Conservation (phyloP, 1,284 basidiomycete genomes). For the Ganoderma leucocontextum region DNA sequence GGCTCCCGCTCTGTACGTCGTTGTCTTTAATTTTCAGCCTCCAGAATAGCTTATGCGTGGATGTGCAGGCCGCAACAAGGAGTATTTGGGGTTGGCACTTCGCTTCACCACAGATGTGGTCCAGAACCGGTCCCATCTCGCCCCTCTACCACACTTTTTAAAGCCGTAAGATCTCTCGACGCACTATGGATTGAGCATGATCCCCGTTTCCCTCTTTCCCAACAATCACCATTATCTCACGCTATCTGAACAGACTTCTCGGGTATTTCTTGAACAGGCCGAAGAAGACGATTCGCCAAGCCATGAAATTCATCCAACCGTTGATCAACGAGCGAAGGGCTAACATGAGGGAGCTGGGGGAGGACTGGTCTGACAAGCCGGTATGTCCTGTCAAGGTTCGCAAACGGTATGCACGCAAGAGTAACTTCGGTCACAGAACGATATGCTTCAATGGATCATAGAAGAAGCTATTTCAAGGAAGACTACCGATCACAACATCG, state of each 20-base stretch:
- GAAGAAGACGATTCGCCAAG: not conserved
- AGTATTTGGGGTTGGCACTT: constrained; percentile 33
- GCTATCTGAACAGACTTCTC: not conserved
- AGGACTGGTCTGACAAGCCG: constrained; percentile 38
- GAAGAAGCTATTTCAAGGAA: constrained; percentile 32
- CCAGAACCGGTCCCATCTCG: constrained; percentile 18
- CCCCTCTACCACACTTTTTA: constrained; percentile 39
- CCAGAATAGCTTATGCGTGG: not conserved
- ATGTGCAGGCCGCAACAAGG: constrained; percentile 33
- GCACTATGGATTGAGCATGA: too few relatives aligned
- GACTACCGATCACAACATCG: constrained; percentile 27
- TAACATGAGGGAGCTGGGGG: constrained; percentile 36
- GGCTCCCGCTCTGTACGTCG: constrained; percentile 37
- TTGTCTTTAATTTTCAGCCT: too few relatives aligned
- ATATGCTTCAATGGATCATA: constrained; percentile 40
- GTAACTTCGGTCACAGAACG: constrained; percentile 26
- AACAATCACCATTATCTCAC: too few relatives aligned
- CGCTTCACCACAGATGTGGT: constrained; percentile 16
- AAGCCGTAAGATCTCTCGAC: constrained; percentile 37
- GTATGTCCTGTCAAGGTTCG: constrained; percentile 19
- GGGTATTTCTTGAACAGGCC: constrained; percentile 1
- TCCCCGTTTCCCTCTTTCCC: too few relatives aligned
- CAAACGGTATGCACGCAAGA: not conserved
- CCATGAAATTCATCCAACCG: constrained; percentile 22
- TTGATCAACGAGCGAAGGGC: constrained; percentile 32